phyloP scores from a whole-genome alignment of 768 basidiomycete species.

The Lactifluus piperatus region DNA sequence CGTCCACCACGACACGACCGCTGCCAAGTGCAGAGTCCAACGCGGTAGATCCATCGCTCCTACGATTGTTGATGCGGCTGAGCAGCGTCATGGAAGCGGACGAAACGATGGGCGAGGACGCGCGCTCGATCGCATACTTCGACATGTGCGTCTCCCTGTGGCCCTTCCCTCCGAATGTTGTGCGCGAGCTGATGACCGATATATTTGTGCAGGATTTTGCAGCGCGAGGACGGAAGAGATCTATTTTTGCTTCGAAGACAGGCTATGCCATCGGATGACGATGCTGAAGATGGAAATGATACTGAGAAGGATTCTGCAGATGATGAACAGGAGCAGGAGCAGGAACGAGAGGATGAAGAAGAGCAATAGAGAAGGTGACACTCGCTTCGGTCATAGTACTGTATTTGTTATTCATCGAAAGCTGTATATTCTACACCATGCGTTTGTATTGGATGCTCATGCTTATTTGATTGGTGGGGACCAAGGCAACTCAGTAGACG shows the following conservation, averaged over 20 bases:
- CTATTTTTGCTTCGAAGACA: constrained; percentile 42
- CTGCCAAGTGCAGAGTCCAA: constrained; percentile 29
- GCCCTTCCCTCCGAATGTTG: constrained; percentile 6
- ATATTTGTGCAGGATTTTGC: constrained; percentile 40
- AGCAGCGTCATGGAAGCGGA: constrained; percentile 23
- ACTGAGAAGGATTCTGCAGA: background rate
- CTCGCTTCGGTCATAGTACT: background rate
- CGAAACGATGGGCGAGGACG: constrained; percentile 34
- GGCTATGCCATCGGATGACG: constrained; percentile 26
- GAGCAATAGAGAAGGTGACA: background rate
- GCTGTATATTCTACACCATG: background rate
- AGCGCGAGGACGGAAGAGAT: constrained; percentile 48
- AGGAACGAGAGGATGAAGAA: background rate
- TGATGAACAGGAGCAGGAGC: background rate
- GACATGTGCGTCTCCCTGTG: constrained; percentile 46
- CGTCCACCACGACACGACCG: constrained; percentile 40
- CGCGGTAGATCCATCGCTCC: constrained; percentile 31
- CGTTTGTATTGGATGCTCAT: background rate
- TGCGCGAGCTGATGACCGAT: constrained; percentile 8
- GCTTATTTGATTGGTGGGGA: background rate
- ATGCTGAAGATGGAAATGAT: constrained; percentile 23
- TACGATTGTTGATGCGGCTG: constrained; percentile 28
- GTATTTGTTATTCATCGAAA: background rate
- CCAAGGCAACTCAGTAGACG: background rate
- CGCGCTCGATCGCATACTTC: constrained; percentile 52